Percentiles rank a stretch among this genome's conserved stretches.
These are phyloP conservation scores for Purpureocillium lavendulum DNA, from an alignment of 2,329 filamentous ascomycete genomes.

Conservation along the genomic window DNA sequence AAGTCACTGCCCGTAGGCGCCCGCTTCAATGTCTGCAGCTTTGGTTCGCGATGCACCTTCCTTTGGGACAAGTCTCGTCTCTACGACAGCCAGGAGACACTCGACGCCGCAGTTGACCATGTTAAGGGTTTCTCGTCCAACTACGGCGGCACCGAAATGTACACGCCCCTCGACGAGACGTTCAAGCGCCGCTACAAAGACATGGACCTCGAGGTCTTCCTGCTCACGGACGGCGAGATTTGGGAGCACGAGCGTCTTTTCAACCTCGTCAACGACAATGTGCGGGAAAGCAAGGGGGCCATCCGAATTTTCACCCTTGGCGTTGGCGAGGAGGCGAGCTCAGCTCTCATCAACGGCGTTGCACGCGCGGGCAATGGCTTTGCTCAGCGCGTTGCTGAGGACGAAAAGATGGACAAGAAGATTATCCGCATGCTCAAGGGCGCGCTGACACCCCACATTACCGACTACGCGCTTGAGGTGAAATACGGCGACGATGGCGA, in stretches of 20 bases:
- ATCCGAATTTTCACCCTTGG: slow-evolving; percentile 48
- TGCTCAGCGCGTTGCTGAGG: slow-evolving; percentile 50
- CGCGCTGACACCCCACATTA: slow-evolving; percentile 57
- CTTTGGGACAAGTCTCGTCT: slow-evolving; percentile 38
- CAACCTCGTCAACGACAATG: slow-evolving; percentile 31
- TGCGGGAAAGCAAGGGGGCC: slow-evolving; percentile 28
- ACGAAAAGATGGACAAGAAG: slow-evolving; percentile 60
- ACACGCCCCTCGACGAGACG: slow-evolving; percentile 31
- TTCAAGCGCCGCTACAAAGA: slow-evolving; percentile 34
- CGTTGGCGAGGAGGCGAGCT: slow-evolving; percentile 41
- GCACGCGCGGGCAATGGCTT: slow-evolving; percentile 48
- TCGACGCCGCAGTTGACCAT: slow-evolving; percentile 33
- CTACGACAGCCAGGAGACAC: slow-evolving; percentile 31
- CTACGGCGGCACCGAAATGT: slow-evolving; percentile 47
- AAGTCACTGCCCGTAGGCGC: slow-evolving; percentile 56
- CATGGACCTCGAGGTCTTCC: slow-evolving; percentile 43
- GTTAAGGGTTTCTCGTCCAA: slow-evolving; percentile 33
- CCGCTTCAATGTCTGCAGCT: slow-evolving; percentile 65
- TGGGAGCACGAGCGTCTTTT: slow-evolving; percentile 38
- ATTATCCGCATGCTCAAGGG: slow-evolving; percentile 69
- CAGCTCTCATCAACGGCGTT: slow-evolving; percentile 45
- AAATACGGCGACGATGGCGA: slow-evolving; percentile 37
- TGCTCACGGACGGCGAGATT: slow-evolving; percentile 49
- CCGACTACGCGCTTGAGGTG: slow-evolving; percentile 55
- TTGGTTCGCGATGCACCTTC: slow-evolving; percentile 40